These are phyloP conservation scores for Tetradesmus lagerheimii DNA, from an alignment of 139 green algal species.

Conservation along the genomic window DNA sequence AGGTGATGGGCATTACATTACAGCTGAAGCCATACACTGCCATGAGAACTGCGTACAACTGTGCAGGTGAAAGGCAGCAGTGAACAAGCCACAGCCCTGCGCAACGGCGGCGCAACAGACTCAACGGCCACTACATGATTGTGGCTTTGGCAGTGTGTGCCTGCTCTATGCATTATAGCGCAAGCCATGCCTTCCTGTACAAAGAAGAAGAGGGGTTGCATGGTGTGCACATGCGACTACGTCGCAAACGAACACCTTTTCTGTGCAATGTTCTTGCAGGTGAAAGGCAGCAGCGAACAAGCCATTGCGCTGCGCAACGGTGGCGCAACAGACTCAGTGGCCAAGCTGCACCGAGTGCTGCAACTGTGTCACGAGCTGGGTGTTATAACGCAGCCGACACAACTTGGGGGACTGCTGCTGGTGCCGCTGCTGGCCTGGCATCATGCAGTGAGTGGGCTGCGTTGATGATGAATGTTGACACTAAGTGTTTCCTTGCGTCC, in stretches of 20 bases:
- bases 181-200: too few species aligned
- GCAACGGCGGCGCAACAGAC: constrained; percentile 14
- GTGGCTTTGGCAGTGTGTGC: too few species aligned
- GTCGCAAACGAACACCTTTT: too few species aligned
- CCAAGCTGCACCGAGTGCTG: constrained; percentile 69
- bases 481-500: too few species aligned
- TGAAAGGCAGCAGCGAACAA: background rate
- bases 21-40: background rate
- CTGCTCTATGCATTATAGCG: too few species aligned
- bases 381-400: constrained; percentile 62
- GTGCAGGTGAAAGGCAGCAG: background rate
- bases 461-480: too few species aligned
- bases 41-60: too few species aligned
- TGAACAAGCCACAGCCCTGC: background rate
- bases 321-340: constrained; percentile 11
- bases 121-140: too few species aligned
- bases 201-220: too few species aligned
- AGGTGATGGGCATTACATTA: too few species aligned
- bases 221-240: too few species aligned
- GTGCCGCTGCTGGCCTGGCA: constrained; percentile 70
- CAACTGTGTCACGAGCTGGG: constrained; percentile 65
- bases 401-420: constrained; percentile 65
- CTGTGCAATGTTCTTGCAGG: background rate
- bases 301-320: background rate
- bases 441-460: constrained; percentile 43